Evolutionary conservation across 768 basidiomycete species (phyloP).

Genomic region (Rhizopogon roseolus): DNA sequence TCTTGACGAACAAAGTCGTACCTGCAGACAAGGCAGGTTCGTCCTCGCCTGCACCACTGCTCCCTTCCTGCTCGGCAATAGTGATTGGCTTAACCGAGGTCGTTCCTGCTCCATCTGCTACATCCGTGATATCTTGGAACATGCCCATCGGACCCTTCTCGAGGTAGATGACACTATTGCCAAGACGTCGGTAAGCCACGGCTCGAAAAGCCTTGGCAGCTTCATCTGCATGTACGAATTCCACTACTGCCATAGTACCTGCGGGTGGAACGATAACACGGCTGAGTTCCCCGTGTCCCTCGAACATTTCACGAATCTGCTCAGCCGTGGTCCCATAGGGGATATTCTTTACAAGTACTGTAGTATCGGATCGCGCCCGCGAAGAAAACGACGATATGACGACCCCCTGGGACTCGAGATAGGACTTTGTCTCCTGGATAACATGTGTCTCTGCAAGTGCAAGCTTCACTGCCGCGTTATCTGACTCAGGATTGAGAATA

Average conservation of each 20-base stretch:
- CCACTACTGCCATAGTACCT: constrained; percentile 90
- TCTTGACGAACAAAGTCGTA: constrained; percentile 91
- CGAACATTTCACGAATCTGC: constrained; percentile 78
- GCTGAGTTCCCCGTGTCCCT: constrained; percentile 62
- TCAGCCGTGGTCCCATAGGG: constrained; percentile 80
- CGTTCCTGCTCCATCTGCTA: constrained; percentile 14
- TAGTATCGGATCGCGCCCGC: constrained; percentile 63
- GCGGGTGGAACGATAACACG: constrained; percentile 85
- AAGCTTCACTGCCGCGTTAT: constrained; percentile 86
- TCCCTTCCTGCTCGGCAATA: constrained; percentile 37
- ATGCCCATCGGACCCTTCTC: constrained; percentile 89
- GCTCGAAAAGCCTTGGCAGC: constrained; percentile 74
- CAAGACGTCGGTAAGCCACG: constrained; percentile 82
- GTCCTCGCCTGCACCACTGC: constrained; percentile 31
- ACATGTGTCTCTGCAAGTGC: constrained; percentile 96
- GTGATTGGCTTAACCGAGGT: constrained; percentile 30
- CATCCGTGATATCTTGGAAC: constrained; percentile 43
- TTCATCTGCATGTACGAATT: constrained; percentile 68
- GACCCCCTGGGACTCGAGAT: constrained; percentile 77
- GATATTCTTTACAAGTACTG: constrained; percentile 93
- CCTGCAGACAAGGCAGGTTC: constrained; percentile 47
- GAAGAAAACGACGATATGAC: constrained; percentile 54
- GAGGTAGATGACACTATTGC: constrained; percentile 86
- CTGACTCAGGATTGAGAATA: constrained; percentile 80
- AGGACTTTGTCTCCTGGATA: constrained; percentile 90